Conservation (phyloP, 2,329 filamentous ascomycete species). For the Sclerotinia trifoliorum region DNA sequence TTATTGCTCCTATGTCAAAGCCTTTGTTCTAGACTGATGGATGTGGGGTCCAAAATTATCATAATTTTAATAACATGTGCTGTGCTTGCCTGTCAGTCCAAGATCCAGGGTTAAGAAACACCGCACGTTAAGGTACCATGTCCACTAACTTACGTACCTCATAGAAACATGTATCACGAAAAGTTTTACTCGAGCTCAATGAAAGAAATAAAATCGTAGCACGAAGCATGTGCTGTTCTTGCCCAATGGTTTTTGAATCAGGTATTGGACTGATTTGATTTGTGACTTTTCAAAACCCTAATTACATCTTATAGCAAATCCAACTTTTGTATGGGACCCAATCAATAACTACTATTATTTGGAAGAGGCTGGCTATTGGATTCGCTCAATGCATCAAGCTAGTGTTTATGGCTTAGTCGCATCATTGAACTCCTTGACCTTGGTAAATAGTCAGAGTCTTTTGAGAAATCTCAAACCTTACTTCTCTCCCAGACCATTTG, state of each 20-base stretch:
- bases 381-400: too few relatives aligned
- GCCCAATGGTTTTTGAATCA: neutral
- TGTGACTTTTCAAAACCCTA: too few relatives aligned
- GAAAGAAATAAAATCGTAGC: neutral
- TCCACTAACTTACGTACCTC: neutral
- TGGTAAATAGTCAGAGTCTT: too few relatives aligned
- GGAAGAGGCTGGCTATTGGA: too few relatives aligned
- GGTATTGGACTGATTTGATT: neutral
- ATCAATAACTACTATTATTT: too few relatives aligned
- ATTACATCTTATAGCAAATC: too few relatives aligned
- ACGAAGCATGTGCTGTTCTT: neutral
- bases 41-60: neutral
- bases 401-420: too few relatives aligned
- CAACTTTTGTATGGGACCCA: too few relatives aligned
- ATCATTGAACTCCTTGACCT: too few relatives aligned
- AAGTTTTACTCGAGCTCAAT: neutral
- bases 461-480: too few relatives aligned
- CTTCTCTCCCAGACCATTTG: too few relatives aligned
- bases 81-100: neutral
- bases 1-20: slow-evolving; percentile 84
- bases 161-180: neutral
- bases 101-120: too few relatives aligned
- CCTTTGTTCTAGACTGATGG: slow-evolving; percentile 47
- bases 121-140: neutral
- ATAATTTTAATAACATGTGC: neutral